These are phyloP conservation scores for Starmerella vitae DNA, from an alignment of 805 yeast genomes.

Conservation along the genomic window DNA sequence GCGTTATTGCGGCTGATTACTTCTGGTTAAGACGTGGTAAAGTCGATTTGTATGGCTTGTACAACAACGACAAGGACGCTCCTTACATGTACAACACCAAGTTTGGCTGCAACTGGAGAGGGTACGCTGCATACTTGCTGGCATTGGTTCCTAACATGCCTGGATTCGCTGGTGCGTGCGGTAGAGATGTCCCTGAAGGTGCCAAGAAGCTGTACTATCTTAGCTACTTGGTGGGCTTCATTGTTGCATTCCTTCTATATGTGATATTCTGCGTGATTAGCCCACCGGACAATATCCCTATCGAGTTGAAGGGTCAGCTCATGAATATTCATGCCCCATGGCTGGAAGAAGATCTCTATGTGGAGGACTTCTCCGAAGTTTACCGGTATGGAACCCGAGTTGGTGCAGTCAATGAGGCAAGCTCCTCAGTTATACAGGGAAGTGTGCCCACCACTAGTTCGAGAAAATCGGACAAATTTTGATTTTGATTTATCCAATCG, in stretches of 20 bases:
- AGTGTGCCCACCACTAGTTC: too few relatives aligned
- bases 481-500: too few relatives aligned
- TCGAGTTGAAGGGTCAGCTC: constrained; percentile 14
- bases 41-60: constrained; percentile 50
- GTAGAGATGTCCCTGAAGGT: constrained; percentile 63
- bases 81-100: constrained; percentile 43
- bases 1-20: constrained; percentile 51
- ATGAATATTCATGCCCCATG: constrained; percentile 18
- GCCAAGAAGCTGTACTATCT: constrained; percentile 61
- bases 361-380: constrained; percentile 18
- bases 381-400: constrained; percentile 12
- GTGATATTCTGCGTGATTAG: constrained; percentile 29
- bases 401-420: constrained; percentile 3
- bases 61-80: constrained; percentile 34
- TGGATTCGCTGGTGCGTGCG: constrained; percentile 74
- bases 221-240: constrained; percentile 66
- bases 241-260: constrained; percentile 44
- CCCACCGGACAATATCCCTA: constrained; percentile 19
- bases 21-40: constrained; percentile 60
- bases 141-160: constrained; percentile 76
- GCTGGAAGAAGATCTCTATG: constrained; percentile 20
- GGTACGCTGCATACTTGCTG: constrained; percentile 60
- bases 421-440: not conserved
- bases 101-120: constrained; percentile 76
- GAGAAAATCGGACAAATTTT: too few relatives aligned